phyloP scores from a whole-genome alignment of 1,284 basidiomycete genomes.

The Ceratorhiza oryzae-sativae region DNA sequence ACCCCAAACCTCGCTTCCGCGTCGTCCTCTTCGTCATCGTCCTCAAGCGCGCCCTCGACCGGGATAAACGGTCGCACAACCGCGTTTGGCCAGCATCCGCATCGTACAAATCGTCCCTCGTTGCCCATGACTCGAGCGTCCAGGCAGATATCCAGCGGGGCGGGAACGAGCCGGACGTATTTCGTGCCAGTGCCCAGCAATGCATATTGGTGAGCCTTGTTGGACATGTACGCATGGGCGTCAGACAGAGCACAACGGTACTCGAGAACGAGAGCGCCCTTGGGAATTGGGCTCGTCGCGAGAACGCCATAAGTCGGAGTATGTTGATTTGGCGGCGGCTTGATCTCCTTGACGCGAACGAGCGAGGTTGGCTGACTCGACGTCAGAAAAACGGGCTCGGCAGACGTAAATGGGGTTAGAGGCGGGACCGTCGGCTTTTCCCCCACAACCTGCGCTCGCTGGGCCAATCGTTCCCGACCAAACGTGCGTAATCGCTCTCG shows the following conservation, averaged over 20 bases:
- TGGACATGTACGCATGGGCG: constrained; percentile 50
- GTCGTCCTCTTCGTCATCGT: constrained; percentile 53
- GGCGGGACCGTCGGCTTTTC: constrained; percentile 7
- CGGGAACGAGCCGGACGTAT: constrained; percentile 81
- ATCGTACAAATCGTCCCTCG: constrained; percentile 77
- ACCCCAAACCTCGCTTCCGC: constrained; percentile 77
- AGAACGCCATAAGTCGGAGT: constrained; percentile 50
- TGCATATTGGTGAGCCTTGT: constrained; percentile 61
- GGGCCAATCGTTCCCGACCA: constrained; percentile 18
- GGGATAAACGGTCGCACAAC: constrained; percentile 82
- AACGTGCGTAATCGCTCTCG: constrained; percentile 20
- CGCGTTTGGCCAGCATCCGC: constrained; percentile 89
- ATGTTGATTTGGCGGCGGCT: constrained; percentile 32
- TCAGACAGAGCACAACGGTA: constrained; percentile 50
- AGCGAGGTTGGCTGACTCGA: constrained; percentile 31
- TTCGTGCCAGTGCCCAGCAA: constrained; percentile 54
- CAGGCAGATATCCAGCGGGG: constrained; percentile 80
- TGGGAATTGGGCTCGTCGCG: constrained; percentile 49
- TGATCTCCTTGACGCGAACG: constrained; percentile 37
- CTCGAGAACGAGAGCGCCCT: constrained; percentile 52
- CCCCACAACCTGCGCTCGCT: background rate
- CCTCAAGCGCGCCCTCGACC: constrained; percentile 52
- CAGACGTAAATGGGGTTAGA: constrained; percentile 22
- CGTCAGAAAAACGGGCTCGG: constrained; percentile 32
- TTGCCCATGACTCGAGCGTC: constrained; percentile 84